Base-by-base conservation (phyloP, 257 asterid genomes). In the Solanum etuberosum region DNA sequence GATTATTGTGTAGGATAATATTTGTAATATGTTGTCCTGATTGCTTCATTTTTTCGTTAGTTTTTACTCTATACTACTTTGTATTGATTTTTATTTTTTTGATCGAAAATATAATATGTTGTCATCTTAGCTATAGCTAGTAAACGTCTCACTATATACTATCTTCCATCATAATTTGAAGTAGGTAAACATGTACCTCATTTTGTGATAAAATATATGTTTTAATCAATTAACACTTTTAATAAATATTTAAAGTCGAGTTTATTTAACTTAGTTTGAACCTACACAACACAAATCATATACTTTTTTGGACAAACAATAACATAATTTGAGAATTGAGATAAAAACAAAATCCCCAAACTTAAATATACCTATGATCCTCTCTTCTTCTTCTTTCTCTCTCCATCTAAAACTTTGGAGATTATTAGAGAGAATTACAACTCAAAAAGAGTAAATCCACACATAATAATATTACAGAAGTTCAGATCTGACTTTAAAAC, bases 401-500 rank as follows among this genome's bases (percentile, higher is more conserved):
- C 63, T 78, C 84, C 84, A 25, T 78, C 38, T 15, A 80, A 46
- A 80, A 42, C 18, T 1, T 4, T 29, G 5, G 85, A 80, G 85
- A 80, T 43, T 27, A 80, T 80, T 27, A 78, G 40, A 78, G 40
- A 78, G 25, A 78, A 78, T 27, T 43, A 27, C 35, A 78, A 43
- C 65, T 12, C 40, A 46, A 27, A 14, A 31, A 31, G 4, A 2
- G 16, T 27, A 80, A 43, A 43, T 27, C 11, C 51, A 42, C 83
- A 43, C 74, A n/a, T 8, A 20, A 18, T 68, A 68, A 4, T 18
- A 71, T 0, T 8, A 32, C 76, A 59, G 76, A 83, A 59, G 86
- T 38, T 59, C 6, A 59, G 86, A 83, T 83, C 76, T 59, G 76
- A 83, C 76, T 61, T 54, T 6, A 83, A 83, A 83, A 83, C 9